A percentile compares a stretch with the other conserved stretches of the same genome.
Evolutionary conservation across 306 rosid genomes (phyloP).

Genomic region (Lotus japonicus): DNA sequence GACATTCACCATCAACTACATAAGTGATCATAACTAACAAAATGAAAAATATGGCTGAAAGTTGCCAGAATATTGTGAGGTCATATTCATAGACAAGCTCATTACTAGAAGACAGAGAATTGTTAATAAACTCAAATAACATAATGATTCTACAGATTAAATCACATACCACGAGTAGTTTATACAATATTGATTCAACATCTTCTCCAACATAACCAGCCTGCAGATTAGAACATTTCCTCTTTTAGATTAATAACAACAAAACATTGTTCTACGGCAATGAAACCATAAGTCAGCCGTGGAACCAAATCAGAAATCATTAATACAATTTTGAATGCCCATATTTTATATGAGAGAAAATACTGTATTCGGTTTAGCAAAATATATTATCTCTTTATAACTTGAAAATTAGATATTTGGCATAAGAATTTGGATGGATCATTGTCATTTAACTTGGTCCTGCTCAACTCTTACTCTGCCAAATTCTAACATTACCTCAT

Average conservation of each 20-base stretch:
- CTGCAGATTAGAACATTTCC: constrained; percentile 42
- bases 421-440: not conserved
- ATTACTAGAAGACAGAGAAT: not conserved
- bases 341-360: not conserved
- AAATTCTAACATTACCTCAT: not conserved
- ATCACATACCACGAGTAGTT: constrained; percentile 63
- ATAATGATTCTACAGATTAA: not conserved
- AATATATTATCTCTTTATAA: not conserved
- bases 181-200: constrained; percentile 79
- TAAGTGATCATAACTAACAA: not conserved
- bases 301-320: not conserved
- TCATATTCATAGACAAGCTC: not conserved
- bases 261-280: constrained; percentile 1
- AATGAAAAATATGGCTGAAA: not conserved
- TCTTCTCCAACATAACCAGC: constrained; percentile 97
- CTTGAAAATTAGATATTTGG: not conserved
- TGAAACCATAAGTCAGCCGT: not conserved
- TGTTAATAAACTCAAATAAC: not conserved
- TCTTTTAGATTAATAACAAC: constrained; percentile 22
- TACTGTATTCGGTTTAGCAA: not conserved
- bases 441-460: not conserved
- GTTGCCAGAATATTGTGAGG: not conserved
- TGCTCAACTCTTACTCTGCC: not conserved
- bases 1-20: not conserved
- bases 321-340: not conserved